Base-by-base conservation (phyloP, 192 early-diverging fungal genomes). In the Coemansia sp. region DNA sequence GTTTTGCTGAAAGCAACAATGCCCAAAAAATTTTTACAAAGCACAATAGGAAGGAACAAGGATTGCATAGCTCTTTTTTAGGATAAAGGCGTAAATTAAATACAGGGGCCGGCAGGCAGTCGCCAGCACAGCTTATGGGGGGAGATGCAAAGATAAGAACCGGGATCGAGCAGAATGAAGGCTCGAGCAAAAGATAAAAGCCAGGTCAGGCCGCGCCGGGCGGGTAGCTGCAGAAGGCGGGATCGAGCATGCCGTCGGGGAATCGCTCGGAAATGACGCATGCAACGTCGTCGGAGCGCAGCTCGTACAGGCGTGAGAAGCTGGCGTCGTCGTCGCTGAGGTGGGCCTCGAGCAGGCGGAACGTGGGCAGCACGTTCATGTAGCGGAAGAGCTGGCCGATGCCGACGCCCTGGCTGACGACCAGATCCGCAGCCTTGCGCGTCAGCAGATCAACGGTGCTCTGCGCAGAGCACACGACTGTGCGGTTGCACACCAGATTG, bases 341-440 rank as follows among this genome's bases (percentile, higher is more conserved):
- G 19, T 67, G 55, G 1, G 69, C 71, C 56, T 71, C 72, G 11
- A 70, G 65, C 54, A 80, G 58, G 38, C 55, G 25, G 30, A 80
- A 80, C 0, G 62, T 72, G 16, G 78, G 78, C 53, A 74, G 64
- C 22, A 80, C 68, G 52, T 75, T 75, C 67, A 73, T 71, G 62
- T 76, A 76, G 42, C 73, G 69, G 57, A 77, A 81, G 51, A 81
- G 60, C 73, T 81, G 80, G 53, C 80, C 80, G 27, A 81, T 81
- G 23, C 80, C 80, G 0, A 81, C 80, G 48, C 73, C 73, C 58
- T 81, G 42, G 38, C 33, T 44, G 23, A 81, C 52, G 6, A 81
- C 65, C 58, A 81, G 66, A 60, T 73, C 64, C 30, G 65, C 67
- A 14, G 69, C 69, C 61, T 73, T 72, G 11, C 5, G 27, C 16